Evolutionary conservation across 768 basidiomycete genomes (phyloP), one percentile per base, ranked within the genome.

Genomic region (Pleurotus citrinopileatus): DNA sequence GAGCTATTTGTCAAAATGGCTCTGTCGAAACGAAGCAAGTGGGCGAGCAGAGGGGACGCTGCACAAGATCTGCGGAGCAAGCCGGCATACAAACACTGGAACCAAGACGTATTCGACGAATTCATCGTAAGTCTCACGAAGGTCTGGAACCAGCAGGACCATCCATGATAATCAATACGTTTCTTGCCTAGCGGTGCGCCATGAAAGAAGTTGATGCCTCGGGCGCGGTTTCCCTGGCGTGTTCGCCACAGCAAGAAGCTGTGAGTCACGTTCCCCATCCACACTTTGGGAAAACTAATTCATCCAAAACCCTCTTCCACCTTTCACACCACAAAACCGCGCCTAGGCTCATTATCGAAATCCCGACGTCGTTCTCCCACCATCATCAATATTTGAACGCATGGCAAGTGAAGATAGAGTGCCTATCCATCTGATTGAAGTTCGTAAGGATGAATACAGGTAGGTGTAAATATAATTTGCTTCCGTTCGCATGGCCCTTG

Each of bases 371-470:
- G 55, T 58, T 1, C 43, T 53, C 1, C 55, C 36, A 15, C 56
- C 59, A 9, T 55, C 57, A 17, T 50, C 58, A 40, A 57, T 58
- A n/a, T 62, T 60, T 32, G 23, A 56, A 36, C 48, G 52, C 22
- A 37, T 62, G 7, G 50, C 54, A 12, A 54, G 47, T 15, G 56
- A 57, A 10, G 55, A 58, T 54, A 12, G 12, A 6, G 28, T 59
- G 2, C 59, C 61, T n/a, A 60, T 60, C 10, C 61, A 62, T 36
- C 8, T 29, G 17, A 60, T 59, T 20, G 22, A 60, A 15, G 54
- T 54, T n/a, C 38, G 56, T 47, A 59, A 60, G 26, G 59, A 62
- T 28, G 59, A 62, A 48, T 62, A 62, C 52, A 54, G 37, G 61
- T 55, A 28, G 10, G 57, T 43, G 38, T 51, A n/a, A n/a, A n/a